Evolutionary conservation across 2,329 filamentous ascomycete genomes (phyloP), one percentile per base, ranked within the genome.

Genomic region (Colletotrichum tabaci): DNA sequence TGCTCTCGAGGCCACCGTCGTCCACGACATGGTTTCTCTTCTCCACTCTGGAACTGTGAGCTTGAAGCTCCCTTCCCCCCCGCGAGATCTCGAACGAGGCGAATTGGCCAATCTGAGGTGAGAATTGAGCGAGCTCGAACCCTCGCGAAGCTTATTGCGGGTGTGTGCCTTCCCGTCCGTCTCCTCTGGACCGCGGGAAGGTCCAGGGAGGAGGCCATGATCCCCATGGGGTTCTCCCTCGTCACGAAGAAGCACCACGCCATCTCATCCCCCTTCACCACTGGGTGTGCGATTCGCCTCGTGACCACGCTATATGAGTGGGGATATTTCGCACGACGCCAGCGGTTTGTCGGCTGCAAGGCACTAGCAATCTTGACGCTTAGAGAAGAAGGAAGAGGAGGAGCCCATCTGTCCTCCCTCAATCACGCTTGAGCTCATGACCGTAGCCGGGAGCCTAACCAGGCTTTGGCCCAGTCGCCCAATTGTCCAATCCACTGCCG

Each of bases 51-150:
- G 53, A 35, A 35, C 10, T 15, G 38, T n/a, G 50, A 63, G 61
- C 61, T 63, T 30, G 62, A 50, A 65, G 62, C 62, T 47, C 18
- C 16, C 26, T 35, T 35, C 30, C 8, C 35, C 35, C 9, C 35
- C 35, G 35, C 38, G 23, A 57, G 13, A 49, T 47, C 64, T 71
- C 44, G 38, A 60, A 23, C 62, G 47, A 66, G 40, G 16, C 26
- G 65, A 72, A 72, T 64, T 72, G 69, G 69, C 69, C 69, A 72
- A 72, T 72, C 65, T 49, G 65, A 69, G 53, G 26, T 69, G 58
- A 72, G 66, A 64, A 63, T 61, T 72, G 69, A 40, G 42, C 13
- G 49, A 63, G 61, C 61, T 63, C 49, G 42, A 63, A 57, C 55
- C 38, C 49, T 55, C 50, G 49, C 35, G 35, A 38, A 53, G 49